Percentiles rank a stretch among this genome's conserved stretches.
Evolutionary conservation across 768 basidiomycete species (phyloP).

Genomic region (Auricularia heimuer): DNA sequence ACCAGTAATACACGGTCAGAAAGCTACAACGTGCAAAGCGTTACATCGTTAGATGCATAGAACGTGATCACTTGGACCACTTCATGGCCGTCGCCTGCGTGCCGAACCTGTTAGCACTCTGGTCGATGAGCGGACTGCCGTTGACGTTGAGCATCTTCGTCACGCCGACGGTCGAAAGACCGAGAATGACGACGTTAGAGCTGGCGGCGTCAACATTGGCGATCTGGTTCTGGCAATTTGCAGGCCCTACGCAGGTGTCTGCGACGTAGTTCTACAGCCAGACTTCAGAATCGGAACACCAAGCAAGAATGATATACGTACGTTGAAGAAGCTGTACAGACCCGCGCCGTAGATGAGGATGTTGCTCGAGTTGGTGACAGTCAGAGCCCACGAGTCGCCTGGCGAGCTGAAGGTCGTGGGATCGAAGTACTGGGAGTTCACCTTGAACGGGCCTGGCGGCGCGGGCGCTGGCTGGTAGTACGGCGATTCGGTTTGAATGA

Average conservation of each 20-base stretch:
- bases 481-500: conserved; percentile 16
- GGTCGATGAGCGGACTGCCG: conserved; percentile 5
- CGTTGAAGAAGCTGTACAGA: conserved; percentile 36
- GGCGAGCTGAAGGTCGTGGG: conserved; percentile 7
- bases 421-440: conserved; percentile 9
- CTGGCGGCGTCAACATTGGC: conserved; percentile 6
- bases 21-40: neutral
- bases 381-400: conserved; percentile 6
- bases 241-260: conserved; percentile 8
- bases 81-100: conserved; percentile 4
- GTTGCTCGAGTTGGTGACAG: conserved; percentile 8
- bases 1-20: neutral
- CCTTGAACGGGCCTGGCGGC: conserved; percentile 6
- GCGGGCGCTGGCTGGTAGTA: conserved; percentile 6
- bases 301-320: conserved; percentile 12
- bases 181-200: conserved; percentile 9
- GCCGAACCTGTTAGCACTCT: conserved; percentile 9
- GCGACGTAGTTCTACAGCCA: conserved; percentile 10
- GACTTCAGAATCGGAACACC: neutral
- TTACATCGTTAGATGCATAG: neutral
- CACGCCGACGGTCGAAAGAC: conserved; percentile 12
- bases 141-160: conserved; percentile 12
- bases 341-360: conserved; percentile 13
- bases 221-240: conserved; percentile 11
- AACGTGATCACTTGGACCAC: neutral